These are phyloP conservation scores for Linnemannia hyalina DNA, from an alignment of 192 early-diverging fungal genomes.

Conservation along the genomic window DNA sequence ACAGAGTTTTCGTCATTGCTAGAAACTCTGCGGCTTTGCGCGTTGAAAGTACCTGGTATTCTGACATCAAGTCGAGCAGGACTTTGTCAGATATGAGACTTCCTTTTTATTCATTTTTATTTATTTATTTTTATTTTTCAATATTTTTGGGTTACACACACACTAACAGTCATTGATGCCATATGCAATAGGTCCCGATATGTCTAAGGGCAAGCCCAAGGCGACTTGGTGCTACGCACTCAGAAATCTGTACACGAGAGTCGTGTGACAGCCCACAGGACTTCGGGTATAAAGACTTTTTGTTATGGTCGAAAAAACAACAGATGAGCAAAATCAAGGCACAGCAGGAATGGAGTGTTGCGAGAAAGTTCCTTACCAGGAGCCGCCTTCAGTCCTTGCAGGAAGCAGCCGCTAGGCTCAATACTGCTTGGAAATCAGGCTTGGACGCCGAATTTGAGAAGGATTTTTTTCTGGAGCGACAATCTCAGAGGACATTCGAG, in stretches of 20 bases:
- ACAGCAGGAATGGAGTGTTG: slow-evolving; percentile 19
- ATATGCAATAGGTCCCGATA: background rate
- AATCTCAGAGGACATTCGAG: slow-evolving; percentile 20
- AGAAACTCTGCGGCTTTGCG: slow-evolving; percentile 28
- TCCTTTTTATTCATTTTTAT: slow-evolving; percentile 17
- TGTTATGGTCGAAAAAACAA: slow-evolving; percentile 16
- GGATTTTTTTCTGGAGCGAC: slow-evolving; percentile 19
- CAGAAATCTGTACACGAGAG: slow-evolving; percentile 14
- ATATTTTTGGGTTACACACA: background rate
- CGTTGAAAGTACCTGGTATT: slow-evolving; percentile 32
- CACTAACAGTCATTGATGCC: slow-evolving; percentile 1
- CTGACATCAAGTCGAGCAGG: slow-evolving; percentile 38
- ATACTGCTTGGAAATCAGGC: slow-evolving; percentile 16
- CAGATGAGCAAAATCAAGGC: slow-evolving; percentile 19
- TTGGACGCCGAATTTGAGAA: background rate
- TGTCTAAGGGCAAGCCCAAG: slow-evolving; percentile 5
- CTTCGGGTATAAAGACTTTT: slow-evolving; percentile 8
- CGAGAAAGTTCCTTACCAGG: slow-evolving; percentile 3
- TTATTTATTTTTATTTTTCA: slow-evolving; percentile 18
- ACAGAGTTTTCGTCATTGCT: slow-evolving; percentile 30
- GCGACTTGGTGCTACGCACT: slow-evolving; percentile 10
- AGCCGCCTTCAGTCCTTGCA: background rate
- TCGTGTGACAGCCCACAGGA: slow-evolving; percentile 12
- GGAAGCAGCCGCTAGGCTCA: slow-evolving; percentile 13
- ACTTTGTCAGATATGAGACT: slow-evolving; percentile 36